Conservation (phyloP, 1,284 basidiomycete species). For the Ceratobasidium sp. region DNA sequence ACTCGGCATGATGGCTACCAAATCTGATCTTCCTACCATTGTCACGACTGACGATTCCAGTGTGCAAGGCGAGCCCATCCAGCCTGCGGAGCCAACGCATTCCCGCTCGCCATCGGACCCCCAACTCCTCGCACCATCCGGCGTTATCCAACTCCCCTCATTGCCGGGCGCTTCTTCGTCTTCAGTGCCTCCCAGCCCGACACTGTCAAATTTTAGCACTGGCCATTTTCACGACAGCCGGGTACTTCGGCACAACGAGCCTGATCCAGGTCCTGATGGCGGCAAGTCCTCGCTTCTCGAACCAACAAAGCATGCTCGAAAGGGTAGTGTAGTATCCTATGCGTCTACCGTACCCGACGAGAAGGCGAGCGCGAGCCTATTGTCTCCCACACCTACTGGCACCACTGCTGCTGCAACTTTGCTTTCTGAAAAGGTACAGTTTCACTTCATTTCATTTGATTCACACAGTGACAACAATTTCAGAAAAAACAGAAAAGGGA, state of each 20-base stretch:
- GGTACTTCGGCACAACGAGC: conserved; percentile 70
- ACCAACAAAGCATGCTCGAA: conserved; percentile 55
- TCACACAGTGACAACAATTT: conserved; percentile 14
- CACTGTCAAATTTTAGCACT: conserved; percentile 58
- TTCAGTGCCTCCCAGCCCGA: conserved; percentile 68
- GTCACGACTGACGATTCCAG: conserved; percentile 35
- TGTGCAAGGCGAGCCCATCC: background rate
- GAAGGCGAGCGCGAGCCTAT: conserved; percentile 17
- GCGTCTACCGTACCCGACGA: conserved; percentile 54
- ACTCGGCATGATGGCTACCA: conserved; percentile 26
- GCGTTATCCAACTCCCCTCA: background rate
- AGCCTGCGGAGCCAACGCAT: conserved; percentile 4
- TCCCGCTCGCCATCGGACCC: conserved; percentile 21
- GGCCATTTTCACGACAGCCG: conserved; percentile 55
- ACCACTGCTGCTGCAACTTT: conserved; percentile 45
- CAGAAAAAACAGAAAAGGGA: conserved; percentile 49
- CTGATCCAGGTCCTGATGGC: conserved; percentile 50
- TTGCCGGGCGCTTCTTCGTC: conserved; percentile 4
- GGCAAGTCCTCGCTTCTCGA: conserved; percentile 42
- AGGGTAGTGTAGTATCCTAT: conserved; percentile 52
- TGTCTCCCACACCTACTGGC: conserved; percentile 45
- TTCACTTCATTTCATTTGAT: background rate
- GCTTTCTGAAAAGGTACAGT: background rate
- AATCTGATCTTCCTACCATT: conserved; percentile 31
- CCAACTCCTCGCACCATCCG: conserved; percentile 3